Percentiles rank a stretch among this genome's conserved stretches.
These are phyloP conservation scores for Arabidopsis suecica DNA, from an alignment of 345 rosid genomes.

Conservation along the genomic window DNA sequence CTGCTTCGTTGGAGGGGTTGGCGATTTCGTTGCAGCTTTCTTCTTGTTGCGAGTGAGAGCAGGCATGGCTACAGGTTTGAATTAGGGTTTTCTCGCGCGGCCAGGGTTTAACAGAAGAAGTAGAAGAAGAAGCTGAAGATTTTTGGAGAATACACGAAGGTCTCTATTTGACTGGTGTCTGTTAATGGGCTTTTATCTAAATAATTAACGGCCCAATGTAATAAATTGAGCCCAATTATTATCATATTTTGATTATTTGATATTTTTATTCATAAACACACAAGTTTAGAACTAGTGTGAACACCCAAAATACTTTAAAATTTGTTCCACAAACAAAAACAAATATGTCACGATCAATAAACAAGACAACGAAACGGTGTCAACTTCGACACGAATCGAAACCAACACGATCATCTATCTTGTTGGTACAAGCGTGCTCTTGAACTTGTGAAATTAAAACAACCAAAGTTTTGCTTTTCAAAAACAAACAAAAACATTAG, in stretches of 20 bases:
- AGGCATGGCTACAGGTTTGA: conserved; percentile 44
- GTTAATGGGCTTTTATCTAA: conserved; percentile 5
- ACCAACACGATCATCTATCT: not conserved
- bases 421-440: conserved; percentile 24
- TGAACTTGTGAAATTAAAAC: not conserved
- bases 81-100: conserved; percentile 39
- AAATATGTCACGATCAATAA: not conserved
- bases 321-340: not conserved
- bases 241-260: too few relatives aligned
- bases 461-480: conserved; percentile 1
- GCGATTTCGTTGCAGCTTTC: conserved; percentile 52
- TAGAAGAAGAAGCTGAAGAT: not conserved
- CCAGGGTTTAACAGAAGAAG: conserved; percentile 41
- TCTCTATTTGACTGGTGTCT: not conserved
- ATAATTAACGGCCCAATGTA: not conserved
- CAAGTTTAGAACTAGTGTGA: not conserved
- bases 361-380: not conserved
- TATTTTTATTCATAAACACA: not conserved
- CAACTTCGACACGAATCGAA: not conserved
- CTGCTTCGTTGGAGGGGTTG: conserved; percentile 44
- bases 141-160: not conserved
- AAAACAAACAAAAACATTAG: conserved; percentile 13
- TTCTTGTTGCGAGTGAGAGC: conserved; percentile 57
- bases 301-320: not conserved
- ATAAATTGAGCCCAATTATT: not conserved